Evolutionary conservation across 1,284 basidiomycete species (phyloP).

Genomic region (Rhodotorula sp.): DNA sequence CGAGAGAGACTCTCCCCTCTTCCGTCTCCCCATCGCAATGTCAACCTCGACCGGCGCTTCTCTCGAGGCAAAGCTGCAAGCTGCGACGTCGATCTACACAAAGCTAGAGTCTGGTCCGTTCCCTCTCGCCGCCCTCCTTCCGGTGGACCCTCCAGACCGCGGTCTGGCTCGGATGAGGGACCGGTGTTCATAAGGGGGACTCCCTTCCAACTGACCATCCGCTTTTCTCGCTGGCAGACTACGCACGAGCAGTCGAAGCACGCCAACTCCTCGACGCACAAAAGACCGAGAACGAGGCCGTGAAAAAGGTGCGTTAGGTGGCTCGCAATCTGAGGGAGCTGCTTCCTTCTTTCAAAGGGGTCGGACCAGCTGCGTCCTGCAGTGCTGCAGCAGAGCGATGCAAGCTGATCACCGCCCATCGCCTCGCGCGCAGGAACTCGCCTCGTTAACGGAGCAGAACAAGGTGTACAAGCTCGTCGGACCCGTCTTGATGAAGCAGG

Average conservation of each 20-base stretch:
- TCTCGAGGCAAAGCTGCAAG: conserved; percentile 22
- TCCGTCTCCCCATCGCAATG: not conserved
- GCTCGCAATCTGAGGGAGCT: too few relatives aligned
- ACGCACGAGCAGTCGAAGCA: conserved; percentile 69
- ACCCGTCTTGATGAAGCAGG: conserved; percentile 85
- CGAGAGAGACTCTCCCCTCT: not conserved
- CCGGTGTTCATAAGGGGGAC: not conserved
- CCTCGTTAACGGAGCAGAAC: conserved; percentile 70
- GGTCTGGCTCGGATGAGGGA: not conserved
- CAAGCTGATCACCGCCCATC: not conserved
- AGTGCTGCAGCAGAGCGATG: not conserved
- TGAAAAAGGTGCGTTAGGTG: conserved; percentile 69
- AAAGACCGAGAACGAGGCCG: conserved; percentile 84
- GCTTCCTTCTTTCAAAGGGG: too few relatives aligned
- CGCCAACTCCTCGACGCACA: conserved; percentile 83
- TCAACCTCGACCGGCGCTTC: conserved; percentile 1
- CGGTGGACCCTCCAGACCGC: not conserved
- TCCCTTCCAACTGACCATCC: not conserved
- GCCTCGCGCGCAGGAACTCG: conserved; percentile 66
- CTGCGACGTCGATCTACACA: not conserved
- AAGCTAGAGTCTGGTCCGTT: conserved; percentile 18
- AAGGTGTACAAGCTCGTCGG: conserved; percentile 89
- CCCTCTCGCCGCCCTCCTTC: too few relatives aligned
- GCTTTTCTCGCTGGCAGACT: conserved; percentile 53
- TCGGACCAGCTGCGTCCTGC: not conserved